Conservation (phyloP, 78 protist genomes). For the Chrysochromulina parva region DNA sequence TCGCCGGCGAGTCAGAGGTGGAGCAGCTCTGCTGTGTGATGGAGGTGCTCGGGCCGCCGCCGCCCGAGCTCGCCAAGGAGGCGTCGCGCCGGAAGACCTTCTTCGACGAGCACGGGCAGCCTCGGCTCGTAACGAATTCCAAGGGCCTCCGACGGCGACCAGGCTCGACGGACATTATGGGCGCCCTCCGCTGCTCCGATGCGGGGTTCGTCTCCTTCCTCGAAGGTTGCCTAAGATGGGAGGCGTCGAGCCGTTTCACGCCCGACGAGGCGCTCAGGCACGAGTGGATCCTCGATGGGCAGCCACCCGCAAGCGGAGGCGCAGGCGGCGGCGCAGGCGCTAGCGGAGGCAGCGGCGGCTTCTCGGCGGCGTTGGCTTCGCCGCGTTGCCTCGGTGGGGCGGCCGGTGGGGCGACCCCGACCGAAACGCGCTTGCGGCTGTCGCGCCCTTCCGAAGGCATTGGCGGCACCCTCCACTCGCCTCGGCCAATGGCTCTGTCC, state of each 20-base stretch:
- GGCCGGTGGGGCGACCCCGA: no score
- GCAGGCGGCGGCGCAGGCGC: no score
- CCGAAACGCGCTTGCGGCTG: no score
- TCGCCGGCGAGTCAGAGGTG: not conserved
- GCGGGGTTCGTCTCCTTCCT: not conserved
- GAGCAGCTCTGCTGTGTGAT: not conserved
- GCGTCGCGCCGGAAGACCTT: constrained; percentile 38
- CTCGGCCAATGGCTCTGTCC: no score
- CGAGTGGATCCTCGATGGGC: no score
- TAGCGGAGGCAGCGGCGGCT: no score
- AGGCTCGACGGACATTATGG: not conserved
- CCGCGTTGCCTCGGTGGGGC: no score
- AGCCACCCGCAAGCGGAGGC: no score
- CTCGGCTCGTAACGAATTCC: not conserved
- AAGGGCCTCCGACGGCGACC: no score
- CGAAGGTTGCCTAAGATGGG: not conserved
- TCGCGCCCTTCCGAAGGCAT: no score
- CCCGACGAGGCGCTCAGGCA: not conserved
- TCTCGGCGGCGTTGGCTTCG: no score
- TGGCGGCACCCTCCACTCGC: no score
- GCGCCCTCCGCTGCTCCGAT: not conserved
- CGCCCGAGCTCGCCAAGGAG: constrained; percentile 50
- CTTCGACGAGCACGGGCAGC: constrained; percentile 34
- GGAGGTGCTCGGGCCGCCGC: constrained; percentile 64
- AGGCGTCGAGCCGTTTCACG: not conserved